Percentiles rank a stretch among this genome's conserved stretches.
These are phyloP conservation scores for Lasiodiplodia theobromae DNA, from an alignment of 2,329 filamentous ascomycete genomes.

Conservation along the genomic window DNA sequence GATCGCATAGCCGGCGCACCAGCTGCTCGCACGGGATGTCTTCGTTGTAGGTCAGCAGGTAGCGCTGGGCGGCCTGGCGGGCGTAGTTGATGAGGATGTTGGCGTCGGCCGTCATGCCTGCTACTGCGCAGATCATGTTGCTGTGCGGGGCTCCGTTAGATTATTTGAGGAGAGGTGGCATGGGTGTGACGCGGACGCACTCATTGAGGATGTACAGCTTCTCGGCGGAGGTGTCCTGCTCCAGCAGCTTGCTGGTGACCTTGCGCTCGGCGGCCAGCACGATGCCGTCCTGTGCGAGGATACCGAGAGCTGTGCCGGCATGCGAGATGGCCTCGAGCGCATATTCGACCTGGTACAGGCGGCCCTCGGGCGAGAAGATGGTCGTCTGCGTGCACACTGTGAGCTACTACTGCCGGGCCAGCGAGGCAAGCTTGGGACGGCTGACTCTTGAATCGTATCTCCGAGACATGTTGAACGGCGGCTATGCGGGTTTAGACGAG, in stretches of 20 bases:
- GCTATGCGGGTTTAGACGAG: conserved; percentile 16
- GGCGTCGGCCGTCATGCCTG: conserved; percentile 98
- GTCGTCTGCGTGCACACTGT: conserved; percentile 72
- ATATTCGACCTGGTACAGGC: conserved; percentile 99
- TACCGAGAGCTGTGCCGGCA: conserved; percentile 94
- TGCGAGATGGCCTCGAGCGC: conserved; percentile 98
- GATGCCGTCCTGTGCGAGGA: conserved; percentile 97
- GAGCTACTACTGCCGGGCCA: conserved; percentile 90
- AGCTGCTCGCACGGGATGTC: conserved; percentile 99
- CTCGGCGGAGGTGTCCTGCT: conserved; percentile 99
- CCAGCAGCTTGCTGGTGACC: conserved; percentile 97
- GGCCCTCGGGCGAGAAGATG: conserved; percentile 99
- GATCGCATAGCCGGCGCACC: conserved; percentile 92
- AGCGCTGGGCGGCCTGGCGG: conserved; percentile 93
- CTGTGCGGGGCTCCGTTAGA: conserved; percentile 54
- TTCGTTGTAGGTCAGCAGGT: conserved; percentile 99
- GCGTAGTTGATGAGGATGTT: conserved; percentile 99
- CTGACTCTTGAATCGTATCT: conserved; percentile 96
- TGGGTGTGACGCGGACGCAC: conserved; percentile 60
- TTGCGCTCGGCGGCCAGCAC: conserved; percentile 97
- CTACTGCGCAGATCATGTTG: conserved; percentile 99
- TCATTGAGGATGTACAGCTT: conserved; percentile 99
- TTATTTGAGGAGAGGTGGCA: background rate
- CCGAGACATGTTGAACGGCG: conserved; percentile 76
- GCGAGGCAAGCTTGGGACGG: conserved; percentile 72